Conservation (phyloP, 495 filamentous ascomycete genomes). For the Aspergillus heteromorphus region DNA sequence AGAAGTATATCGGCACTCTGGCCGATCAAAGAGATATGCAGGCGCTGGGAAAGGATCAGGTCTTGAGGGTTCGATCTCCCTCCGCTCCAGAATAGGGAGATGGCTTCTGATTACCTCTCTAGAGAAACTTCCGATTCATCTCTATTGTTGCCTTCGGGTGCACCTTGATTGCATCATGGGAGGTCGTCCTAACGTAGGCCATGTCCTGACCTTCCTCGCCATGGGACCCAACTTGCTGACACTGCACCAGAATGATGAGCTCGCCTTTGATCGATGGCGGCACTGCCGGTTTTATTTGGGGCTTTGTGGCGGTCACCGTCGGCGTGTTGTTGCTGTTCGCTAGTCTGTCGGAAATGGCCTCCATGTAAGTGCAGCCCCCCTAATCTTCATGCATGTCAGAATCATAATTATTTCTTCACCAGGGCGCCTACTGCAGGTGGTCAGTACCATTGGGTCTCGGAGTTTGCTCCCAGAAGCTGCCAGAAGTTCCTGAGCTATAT, state of each 20-base stretch:
- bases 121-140: background rate
- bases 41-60: background rate
- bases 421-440: constrained; percentile 35
- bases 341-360: constrained; percentile 36
- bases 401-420: background rate
- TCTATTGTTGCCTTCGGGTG: background rate
- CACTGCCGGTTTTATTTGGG: background rate
- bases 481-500: constrained; percentile 38
- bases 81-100: background rate
- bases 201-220: background rate
- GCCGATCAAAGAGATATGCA: background rate
- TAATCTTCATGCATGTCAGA: background rate
- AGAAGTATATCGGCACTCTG: constrained; percentile 1
- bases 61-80: background rate
- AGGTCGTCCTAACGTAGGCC: background rate
- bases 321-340: background rate
- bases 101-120: background rate
- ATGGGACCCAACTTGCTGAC: background rate
- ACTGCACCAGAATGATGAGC: background rate
- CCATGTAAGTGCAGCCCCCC: constrained; percentile 22
- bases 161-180: background rate
- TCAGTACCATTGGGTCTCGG: constrained; percentile 44
- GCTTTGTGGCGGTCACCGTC: background rate
- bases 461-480: constrained; percentile 24
- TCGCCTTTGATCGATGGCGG: background rate